Conservation (phyloP, 768 basidiomycete genomes). For the Mycena rebaudengoi region DNA sequence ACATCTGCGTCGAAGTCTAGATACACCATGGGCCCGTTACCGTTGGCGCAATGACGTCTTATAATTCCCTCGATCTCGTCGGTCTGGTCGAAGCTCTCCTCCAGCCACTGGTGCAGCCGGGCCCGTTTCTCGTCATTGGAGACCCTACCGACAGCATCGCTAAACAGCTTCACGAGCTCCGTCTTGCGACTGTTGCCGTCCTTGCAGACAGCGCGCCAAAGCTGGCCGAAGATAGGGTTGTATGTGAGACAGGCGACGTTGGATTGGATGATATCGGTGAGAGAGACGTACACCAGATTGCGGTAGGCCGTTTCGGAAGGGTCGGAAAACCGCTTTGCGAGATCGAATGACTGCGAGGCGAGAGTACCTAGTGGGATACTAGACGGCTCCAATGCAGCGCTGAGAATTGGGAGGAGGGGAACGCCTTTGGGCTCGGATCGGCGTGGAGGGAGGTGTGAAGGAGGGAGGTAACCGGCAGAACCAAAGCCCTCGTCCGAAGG, state of each 20-base stretch:
- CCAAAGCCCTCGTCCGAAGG: slow-evolving; percentile 25
- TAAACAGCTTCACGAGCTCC: slow-evolving; percentile 33
- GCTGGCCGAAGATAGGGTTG: slow-evolving; percentile 39
- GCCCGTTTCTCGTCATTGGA: slow-evolving; percentile 24
- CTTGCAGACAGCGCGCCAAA: slow-evolving; percentile 40
- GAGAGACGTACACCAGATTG: slow-evolving; percentile 28
- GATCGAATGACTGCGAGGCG: slow-evolving; percentile 21
- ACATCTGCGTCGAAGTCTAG: slow-evolving; percentile 39
- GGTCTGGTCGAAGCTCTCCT: slow-evolving; percentile 36
- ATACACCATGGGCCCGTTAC: slow-evolving; percentile 28
- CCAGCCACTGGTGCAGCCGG: slow-evolving; percentile 34
- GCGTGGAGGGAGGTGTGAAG: no score
- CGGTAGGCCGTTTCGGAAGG: slow-evolving; percentile 30
- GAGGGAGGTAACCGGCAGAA: slow-evolving; percentile 31
- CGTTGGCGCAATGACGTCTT: slow-evolving; percentile 12
- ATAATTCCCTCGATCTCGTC: slow-evolving; percentile 37
- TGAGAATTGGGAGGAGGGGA: slow-evolving; percentile 13
- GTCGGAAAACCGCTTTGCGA: slow-evolving; percentile 30
- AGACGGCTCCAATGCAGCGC: slow-evolving; percentile 1
- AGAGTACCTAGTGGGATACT: slow-evolving; percentile 19
- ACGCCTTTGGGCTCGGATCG: neutral
- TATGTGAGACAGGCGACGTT: slow-evolving; percentile 37
- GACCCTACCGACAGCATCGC: slow-evolving; percentile 30
- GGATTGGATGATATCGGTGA: slow-evolving; percentile 32
- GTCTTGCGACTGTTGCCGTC: slow-evolving; percentile 26